Evolutionary conservation across 2,329 filamentous ascomycete species (phyloP).

Genomic region (Colletotrichum plurivorum): DNA sequence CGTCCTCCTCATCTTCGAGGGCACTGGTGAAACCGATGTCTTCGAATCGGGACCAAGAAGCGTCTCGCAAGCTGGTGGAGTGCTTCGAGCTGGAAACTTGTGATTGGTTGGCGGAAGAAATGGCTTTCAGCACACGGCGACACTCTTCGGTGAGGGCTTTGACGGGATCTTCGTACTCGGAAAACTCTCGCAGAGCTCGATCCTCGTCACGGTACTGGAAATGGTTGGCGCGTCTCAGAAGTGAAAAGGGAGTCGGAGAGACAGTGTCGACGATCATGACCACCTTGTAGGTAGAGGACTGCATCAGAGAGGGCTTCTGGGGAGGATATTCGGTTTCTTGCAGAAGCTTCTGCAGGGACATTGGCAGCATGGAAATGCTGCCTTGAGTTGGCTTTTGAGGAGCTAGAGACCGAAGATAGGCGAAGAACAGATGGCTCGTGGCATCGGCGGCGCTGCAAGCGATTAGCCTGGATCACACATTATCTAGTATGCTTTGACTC

Average conservation of each 20-base stretch:
- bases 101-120: constrained; percentile 91
- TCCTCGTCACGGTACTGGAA: constrained; percentile 97
- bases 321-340: constrained; percentile 96
- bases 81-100: constrained; percentile 79
- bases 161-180: constrained; percentile 90
- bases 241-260: constrained; percentile 92
- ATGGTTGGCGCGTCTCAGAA: constrained; percentile 91
- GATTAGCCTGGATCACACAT: constrained; percentile 46
- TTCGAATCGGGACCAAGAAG: constrained; percentile 97
- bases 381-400: constrained; percentile 83
- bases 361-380: constrained; percentile 88
- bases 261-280: constrained; percentile 97
- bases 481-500: constrained; percentile 50
- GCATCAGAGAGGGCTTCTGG: constrained; percentile 80
- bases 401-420: constrained; percentile 90
- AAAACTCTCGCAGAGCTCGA: constrained; percentile 85
- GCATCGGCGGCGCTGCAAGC: constrained; percentile 86
- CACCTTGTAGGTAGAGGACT: constrained; percentile 87
- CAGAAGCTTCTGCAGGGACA: constrained; percentile 90
- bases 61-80: constrained; percentile 82
- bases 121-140: constrained; percentile 87
- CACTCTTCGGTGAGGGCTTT: constrained; percentile 94
- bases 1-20: constrained; percentile 79
- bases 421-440: constrained; percentile 97
- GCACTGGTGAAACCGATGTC: constrained; percentile 90